These are phyloP conservation scores for Blastobotrys malaysiensis DNA, from an alignment of 1,139 yeast genomes.

Conservation along the genomic window DNA sequence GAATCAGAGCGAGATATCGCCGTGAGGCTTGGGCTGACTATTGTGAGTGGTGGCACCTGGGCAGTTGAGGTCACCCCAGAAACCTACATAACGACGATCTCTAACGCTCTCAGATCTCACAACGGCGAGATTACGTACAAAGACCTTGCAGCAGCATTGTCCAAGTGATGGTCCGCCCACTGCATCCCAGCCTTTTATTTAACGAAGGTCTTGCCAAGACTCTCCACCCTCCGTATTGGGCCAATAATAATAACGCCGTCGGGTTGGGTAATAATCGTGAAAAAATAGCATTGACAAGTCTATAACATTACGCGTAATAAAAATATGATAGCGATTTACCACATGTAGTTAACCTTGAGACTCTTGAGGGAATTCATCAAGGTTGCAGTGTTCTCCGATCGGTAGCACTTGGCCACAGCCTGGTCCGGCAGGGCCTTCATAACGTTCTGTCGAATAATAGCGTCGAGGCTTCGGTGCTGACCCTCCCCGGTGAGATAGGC, in stretches of 20 bases:
- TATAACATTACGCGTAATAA: neutral
- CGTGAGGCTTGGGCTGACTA: constrained; percentile 7
- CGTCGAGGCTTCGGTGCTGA: constrained; percentile 9
- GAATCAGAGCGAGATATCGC: constrained; percentile 18
- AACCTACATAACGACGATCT: neutral
- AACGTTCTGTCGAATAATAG: constrained; percentile 9
- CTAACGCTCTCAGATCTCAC: neutral
- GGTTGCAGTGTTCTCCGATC: constrained; percentile 9
- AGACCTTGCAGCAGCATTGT: neutral
- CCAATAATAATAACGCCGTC: too few species aligned
- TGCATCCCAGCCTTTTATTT: neutral
- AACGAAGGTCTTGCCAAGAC: neutral
- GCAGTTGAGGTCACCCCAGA: neutral
- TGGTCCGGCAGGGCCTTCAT: constrained; percentile 11
- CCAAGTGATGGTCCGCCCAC: neutral
- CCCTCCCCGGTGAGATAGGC: constrained; percentile 11
- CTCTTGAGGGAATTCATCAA: constrained; percentile 8
- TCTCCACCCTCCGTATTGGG: too few species aligned
- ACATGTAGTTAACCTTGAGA: constrained; percentile 12
- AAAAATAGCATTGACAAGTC: neutral
- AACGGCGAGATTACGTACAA: neutral
- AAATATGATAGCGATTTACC: too few species aligned
- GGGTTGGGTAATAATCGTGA: neutral
- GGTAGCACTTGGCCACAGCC: constrained; percentile 10
- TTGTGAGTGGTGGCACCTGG: constrained; percentile 9